These are phyloP conservation scores for Acer saccharum DNA, from an alignment of 345 rosid genomes.

Conservation along the genomic window DNA sequence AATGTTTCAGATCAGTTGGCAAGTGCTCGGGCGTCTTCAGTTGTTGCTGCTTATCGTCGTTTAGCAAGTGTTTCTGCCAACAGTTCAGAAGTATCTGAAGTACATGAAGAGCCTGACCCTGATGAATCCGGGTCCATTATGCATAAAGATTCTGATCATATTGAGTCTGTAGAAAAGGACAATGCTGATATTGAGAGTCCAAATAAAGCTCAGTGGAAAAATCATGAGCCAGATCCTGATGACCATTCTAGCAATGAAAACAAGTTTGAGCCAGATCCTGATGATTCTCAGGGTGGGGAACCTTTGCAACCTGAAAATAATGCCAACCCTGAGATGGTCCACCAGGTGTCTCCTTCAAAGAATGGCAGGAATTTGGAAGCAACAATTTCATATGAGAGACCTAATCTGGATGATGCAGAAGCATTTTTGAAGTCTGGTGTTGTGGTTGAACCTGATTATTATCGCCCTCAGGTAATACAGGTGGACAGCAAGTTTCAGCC, in stretches of 20 bases:
- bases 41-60: slow-evolving; percentile 86
- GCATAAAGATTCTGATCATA: slow-evolving; percentile 18
- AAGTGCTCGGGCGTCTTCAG: slow-evolving; percentile 77
- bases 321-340: slow-evolving; percentile 25
- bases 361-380: slow-evolving; percentile 13
- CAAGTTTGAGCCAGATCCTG: slow-evolving; percentile 51
- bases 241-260: slow-evolving; percentile 28
- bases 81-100: slow-evolving; percentile 33
- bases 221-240: slow-evolving; percentile 34
- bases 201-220: slow-evolving; percentile 12
- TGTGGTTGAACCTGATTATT: slow-evolving; percentile 22
- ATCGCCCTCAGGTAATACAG: slow-evolving; percentile 18
- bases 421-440: slow-evolving; percentile 5
- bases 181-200: slow-evolving; percentile 8
- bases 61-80: slow-evolving; percentile 35
- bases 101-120: slow-evolving; percentile 57
- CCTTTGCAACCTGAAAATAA: slow-evolving; percentile 12
- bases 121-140: slow-evolving; percentile 47
- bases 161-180: slow-evolving; percentile 14
- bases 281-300: slow-evolving; percentile 25
- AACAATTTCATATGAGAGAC: slow-evolving; percentile 22
- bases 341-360: not conserved
- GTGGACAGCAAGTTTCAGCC: slow-evolving; percentile 17
- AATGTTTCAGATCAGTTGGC: slow-evolving; percentile 44
- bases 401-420: slow-evolving; percentile 44